Evolutionary conservation across 1,139 yeast genomes (phyloP).

Genomic region (Blastobotrys raffinosifermentans): DNA sequence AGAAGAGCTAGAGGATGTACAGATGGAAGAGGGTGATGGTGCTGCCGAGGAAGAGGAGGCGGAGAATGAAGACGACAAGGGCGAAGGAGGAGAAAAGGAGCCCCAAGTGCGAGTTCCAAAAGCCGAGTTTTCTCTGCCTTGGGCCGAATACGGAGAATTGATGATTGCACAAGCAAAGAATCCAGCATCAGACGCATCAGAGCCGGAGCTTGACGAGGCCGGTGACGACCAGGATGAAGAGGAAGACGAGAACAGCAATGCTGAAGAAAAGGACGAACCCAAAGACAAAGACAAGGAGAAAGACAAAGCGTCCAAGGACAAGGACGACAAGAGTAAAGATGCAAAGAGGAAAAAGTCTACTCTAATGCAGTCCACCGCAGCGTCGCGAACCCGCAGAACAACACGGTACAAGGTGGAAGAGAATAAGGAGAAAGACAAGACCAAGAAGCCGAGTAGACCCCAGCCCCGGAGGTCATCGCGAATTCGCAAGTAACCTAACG

Average conservation of each 20-base stretch:
- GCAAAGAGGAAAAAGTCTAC: slow-evolving; percentile 8
- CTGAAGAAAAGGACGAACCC: slow-evolving; percentile 13
- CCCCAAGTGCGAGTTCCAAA: slow-evolving; percentile 17
- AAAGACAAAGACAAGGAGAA: slow-evolving; percentile 9
- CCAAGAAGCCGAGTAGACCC: slow-evolving; percentile 7
- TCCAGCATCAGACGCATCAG: slow-evolving; percentile 10
- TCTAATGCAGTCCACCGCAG: slow-evolving; percentile 9
- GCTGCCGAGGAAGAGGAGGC: slow-evolving; percentile 9
- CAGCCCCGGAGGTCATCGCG: background rate
- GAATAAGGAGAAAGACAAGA: slow-evolving; percentile 6
- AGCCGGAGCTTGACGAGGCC: slow-evolving; percentile 9
- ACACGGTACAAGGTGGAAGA: slow-evolving; percentile 6
- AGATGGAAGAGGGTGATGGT: slow-evolving; percentile 8
- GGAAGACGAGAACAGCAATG: slow-evolving; percentile 12
- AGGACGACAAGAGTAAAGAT: slow-evolving; percentile 9
- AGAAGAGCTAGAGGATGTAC: slow-evolving; percentile 8
- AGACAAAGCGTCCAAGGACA: slow-evolving; percentile 4
- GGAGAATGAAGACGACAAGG: slow-evolving; percentile 25
- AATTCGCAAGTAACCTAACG: background rate
- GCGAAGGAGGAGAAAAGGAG: slow-evolving; percentile 17
- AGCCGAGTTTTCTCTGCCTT: slow-evolving; percentile 39
- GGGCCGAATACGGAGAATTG: slow-evolving; percentile 41
- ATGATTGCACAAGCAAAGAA: slow-evolving; percentile 37
- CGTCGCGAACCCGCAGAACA: slow-evolving; percentile 5
- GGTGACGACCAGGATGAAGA: slow-evolving; percentile 11